Evolutionary conservation across 208 protist genomes (phyloP).

Genomic region (Wallacemonas sp.): DNA sequence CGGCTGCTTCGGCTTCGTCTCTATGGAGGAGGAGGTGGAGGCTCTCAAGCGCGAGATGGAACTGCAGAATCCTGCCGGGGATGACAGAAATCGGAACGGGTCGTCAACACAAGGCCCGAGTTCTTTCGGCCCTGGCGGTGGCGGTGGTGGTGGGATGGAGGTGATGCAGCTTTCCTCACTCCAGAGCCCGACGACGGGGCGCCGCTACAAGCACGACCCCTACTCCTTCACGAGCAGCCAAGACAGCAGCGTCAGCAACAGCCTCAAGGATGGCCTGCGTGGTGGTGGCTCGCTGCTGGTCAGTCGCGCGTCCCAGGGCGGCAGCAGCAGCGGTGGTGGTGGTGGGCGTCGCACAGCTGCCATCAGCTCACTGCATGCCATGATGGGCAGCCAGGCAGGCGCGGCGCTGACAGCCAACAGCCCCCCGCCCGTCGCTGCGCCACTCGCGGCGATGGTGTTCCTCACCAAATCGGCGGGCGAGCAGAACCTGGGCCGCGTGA

Average conservation of each 20-base stretch:
- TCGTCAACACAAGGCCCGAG: not conserved
- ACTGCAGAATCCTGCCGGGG: conserved; percentile 16
- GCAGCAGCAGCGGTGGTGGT: conserved; percentile 9
- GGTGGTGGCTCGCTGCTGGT: conserved; percentile 23
- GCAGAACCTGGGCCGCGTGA: conserved; percentile 82
- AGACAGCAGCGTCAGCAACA: conserved; percentile 8
- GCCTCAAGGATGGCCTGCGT: conserved; percentile 1
- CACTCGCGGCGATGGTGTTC: conserved; percentile 80
- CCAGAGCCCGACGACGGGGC: not conserved
- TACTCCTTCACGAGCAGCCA: conserved; percentile 28
- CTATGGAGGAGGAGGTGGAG: conserved; percentile 70
- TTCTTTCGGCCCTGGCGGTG: not conserved
- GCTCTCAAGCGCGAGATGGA: conserved; percentile 28
- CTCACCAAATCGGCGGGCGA: conserved; percentile 87
- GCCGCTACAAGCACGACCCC: conserved; percentile 39
- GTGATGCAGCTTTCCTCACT: not conserved
- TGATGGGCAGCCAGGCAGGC: not conserved
- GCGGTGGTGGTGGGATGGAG: not conserved
- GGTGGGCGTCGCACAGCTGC: not conserved
- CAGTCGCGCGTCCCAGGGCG: conserved; percentile 12
- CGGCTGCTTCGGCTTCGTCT: conserved; percentile 83
- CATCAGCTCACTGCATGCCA: not conserved
- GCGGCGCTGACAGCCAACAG: not conserved
- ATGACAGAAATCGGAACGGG: too few species aligned
- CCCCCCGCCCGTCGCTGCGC: conserved; percentile 68